Evolutionary conservation across 2,329 filamentous ascomycete genomes (phyloP).

Genomic region (Exophiala dermatitidis): DNA sequence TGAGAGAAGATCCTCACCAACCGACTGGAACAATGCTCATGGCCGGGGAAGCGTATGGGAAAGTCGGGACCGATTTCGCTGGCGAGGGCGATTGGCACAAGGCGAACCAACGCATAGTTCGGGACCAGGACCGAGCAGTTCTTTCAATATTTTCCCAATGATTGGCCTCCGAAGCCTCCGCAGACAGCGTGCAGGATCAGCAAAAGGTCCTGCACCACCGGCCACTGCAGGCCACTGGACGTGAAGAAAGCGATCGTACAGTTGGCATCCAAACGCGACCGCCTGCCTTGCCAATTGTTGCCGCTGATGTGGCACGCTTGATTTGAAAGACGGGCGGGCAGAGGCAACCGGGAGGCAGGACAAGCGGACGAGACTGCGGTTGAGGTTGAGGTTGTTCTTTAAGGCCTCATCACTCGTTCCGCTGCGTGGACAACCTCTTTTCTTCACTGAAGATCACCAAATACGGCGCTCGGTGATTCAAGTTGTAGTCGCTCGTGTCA

Average conservation of each 20-base stretch:
- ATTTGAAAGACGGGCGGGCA: neutral
- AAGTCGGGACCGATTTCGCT: conserved; percentile 8
- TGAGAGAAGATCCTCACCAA: neutral
- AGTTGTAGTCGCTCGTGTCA: too few relatives aligned
- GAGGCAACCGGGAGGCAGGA: neutral
- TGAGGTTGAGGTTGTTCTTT: neutral
- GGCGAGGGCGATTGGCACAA: conserved; percentile 12
- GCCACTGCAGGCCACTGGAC: conserved; percentile 15
- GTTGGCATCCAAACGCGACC: neutral
- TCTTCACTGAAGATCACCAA: too few relatives aligned
- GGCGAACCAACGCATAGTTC: conserved; percentile 8
- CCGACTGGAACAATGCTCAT: neutral
- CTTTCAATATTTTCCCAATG: conserved; percentile 6
- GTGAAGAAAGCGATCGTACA: conserved; percentile 2
- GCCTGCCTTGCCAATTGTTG: neutral
- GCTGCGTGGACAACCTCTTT: too few relatives aligned
- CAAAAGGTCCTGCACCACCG: conserved; percentile 1
- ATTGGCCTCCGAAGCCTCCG: neutral
- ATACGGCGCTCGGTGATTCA: too few relatives aligned
- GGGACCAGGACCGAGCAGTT: conserved; percentile 2
- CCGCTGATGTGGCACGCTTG: conserved; percentile 8
- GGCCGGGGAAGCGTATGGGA: conserved; percentile 4
- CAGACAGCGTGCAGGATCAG: neutral
- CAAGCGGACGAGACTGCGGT: neutral
- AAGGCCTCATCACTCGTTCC: too few relatives aligned